Percentiles rank a stretch among this genome's conserved stretches.
phyloP scores from a whole-genome alignment of 192 early-diverging fungal genomes.

The Coemansia sp. region DNA sequence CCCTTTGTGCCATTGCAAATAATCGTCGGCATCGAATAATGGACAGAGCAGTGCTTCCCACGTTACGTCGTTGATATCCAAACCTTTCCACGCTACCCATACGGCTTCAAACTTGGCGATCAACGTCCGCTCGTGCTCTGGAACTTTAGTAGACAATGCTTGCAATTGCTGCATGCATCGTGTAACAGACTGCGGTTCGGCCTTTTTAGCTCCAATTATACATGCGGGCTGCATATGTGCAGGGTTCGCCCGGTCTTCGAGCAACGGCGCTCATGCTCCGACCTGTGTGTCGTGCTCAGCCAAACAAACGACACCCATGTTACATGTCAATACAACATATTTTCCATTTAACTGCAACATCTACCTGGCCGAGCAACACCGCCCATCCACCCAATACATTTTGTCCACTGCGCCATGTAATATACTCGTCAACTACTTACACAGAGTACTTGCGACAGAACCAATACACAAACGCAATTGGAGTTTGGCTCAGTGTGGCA shows the following conservation, averaged over 20 bases:
- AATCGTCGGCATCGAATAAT: slow-evolving; percentile 10
- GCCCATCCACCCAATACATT: not conserved
- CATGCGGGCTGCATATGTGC: not conserved
- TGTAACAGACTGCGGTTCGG: not conserved
- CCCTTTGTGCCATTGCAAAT: slow-evolving; percentile 15
- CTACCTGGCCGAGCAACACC: slow-evolving; percentile 5
- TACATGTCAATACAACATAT: slow-evolving; percentile 32
- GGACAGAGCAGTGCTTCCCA: slow-evolving; percentile 42
- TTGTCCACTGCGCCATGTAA: slow-evolving; percentile 24
- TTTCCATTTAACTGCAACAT: slow-evolving; percentile 35
- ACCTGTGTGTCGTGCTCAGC: slow-evolving; percentile 8
- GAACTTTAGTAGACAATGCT: not conserved
- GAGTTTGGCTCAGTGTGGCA: not conserved
- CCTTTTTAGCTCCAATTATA: slow-evolving; percentile 11
- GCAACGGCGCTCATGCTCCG: not conserved
- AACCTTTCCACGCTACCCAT: slow-evolving; percentile 27
- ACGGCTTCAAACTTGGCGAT: slow-evolving; percentile 9
- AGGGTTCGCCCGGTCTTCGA: slow-evolving; percentile 9
- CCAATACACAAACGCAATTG: slow-evolving; percentile 9
- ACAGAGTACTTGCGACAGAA: slow-evolving; percentile 15
- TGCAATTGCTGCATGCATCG: slow-evolving; percentile 1
- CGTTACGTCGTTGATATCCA: slow-evolving; percentile 17
- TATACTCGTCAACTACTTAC: slow-evolving; percentile 4
- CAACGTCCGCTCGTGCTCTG: slow-evolving; percentile 3
- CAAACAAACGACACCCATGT: slow-evolving; percentile 41